These are phyloP conservation scores for Dictyostelium firmibasis DNA, from an alignment of 78 protist genomes.

Conservation along the genomic window DNA sequence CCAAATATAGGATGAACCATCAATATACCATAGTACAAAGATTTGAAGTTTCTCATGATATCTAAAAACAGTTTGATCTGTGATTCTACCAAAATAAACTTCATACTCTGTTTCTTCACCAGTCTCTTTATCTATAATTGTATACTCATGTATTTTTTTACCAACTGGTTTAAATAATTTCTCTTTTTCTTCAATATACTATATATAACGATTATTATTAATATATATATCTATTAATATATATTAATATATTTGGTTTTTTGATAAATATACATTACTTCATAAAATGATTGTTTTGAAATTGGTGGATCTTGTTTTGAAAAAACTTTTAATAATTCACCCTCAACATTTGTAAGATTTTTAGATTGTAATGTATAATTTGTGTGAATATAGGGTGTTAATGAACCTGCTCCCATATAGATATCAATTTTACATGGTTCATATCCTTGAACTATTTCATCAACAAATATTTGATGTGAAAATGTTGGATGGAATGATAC, in stretches of 20 bases:
- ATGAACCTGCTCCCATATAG: conserved; percentile 52
- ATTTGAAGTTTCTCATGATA: conserved; percentile 60
- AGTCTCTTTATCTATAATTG: conserved; percentile 15
- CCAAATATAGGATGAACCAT: conserved; percentile 35
- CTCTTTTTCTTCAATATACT: conserved; percentile 70
- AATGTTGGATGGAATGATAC: conserved; percentile 6
- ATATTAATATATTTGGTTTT: neutral
- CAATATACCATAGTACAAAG: conserved; percentile 60
- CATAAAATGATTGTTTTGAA: neutral
- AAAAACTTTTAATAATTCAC: conserved; percentile 12
- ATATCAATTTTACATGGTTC: conserved; percentile 45
- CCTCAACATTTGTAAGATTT: conserved; percentile 53
- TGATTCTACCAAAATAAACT: conserved; percentile 45
- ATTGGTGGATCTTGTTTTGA: conserved; percentile 59
- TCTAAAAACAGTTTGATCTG: conserved; percentile 21
- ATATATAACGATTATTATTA: too few species aligned
- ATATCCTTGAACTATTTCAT: conserved; percentile 35
- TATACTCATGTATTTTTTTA: conserved; percentile 20
- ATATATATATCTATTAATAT: too few species aligned
- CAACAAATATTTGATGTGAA: conserved; percentile 61
- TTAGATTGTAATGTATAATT: conserved; percentile 44
- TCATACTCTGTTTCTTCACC: conserved; percentile 48
- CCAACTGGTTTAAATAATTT: conserved; percentile 47
- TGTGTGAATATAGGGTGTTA: conserved; percentile 20
- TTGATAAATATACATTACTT: neutral